phyloP scores from a whole-genome alignment of 768 basidiomycete species.

The Agaricus subrufescens region DNA sequence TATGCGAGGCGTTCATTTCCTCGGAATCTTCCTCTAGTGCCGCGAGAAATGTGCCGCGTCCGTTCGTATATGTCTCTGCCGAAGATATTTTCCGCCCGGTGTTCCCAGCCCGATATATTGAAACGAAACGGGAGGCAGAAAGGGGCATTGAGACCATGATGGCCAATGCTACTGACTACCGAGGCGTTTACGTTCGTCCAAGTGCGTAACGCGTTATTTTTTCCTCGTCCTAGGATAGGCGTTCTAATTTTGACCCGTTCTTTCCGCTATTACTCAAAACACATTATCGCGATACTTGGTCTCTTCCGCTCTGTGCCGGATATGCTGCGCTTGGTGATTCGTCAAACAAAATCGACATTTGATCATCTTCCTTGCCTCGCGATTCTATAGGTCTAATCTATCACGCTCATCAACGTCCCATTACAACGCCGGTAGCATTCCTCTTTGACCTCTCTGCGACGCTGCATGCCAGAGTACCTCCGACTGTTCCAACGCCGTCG shows the following conservation, averaged over 20 bases:
- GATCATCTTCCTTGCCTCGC: not conserved
- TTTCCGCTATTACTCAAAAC: not conserved
- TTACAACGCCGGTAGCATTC: constrained; percentile 81
- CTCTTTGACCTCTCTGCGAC: constrained; percentile 77
- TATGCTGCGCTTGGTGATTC: not conserved
- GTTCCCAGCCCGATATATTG: constrained; percentile 82
- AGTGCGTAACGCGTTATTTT: constrained; percentile 47
- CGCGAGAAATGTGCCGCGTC: constrained; percentile 34
- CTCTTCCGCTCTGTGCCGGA: not conserved
- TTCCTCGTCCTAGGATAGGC: not conserved
- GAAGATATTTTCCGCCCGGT: constrained; percentile 90
- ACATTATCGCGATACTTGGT: not conserved
- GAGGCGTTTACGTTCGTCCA: constrained; percentile 83
- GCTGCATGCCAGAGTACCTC: constrained; percentile 58
- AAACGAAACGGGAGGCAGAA: constrained; percentile 94
- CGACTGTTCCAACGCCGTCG: constrained; percentile 59
- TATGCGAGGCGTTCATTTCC: constrained; percentile 71
- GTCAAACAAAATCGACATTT: not conserved
- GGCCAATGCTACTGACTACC: constrained; percentile 36
- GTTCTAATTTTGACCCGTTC: constrained; percentile 7
- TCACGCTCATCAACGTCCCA: constrained; percentile 89
- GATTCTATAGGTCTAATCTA: constrained; percentile 78
- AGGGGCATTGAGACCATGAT: constrained; percentile 54
- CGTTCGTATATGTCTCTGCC: constrained; percentile 95
- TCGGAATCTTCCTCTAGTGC: constrained; percentile 28